phyloP scores from a whole-genome alignment of 306 rosid species.

The Rubus parviflorus region DNA sequence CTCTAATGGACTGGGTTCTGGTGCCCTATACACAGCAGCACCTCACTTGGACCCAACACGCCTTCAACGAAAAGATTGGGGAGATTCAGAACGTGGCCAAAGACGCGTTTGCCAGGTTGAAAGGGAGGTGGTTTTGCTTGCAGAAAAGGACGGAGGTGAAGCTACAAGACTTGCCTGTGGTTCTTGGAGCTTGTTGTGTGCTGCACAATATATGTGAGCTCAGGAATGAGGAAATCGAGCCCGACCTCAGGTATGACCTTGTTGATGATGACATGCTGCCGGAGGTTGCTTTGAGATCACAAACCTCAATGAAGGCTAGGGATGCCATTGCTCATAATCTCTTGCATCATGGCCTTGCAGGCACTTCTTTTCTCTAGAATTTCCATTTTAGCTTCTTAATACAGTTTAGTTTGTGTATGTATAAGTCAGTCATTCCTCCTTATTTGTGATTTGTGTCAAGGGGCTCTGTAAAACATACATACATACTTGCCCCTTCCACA shows the following conservation, averaged over 20 bases:
- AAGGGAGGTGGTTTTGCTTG: constrained; percentile 89
- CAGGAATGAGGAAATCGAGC: constrained; percentile 65
- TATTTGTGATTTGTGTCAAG: constrained; percentile 24
- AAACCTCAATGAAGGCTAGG: constrained; percentile 63
- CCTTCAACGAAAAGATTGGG: constrained; percentile 87
- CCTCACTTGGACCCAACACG: constrained; percentile 90
- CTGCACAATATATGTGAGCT: constrained; percentile 87
- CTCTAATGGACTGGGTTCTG: constrained; percentile 89
- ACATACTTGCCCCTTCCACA: constrained; percentile 32
- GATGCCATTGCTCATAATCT: constrained; percentile 95
- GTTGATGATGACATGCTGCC: constrained; percentile 83
- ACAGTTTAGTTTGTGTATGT: too few relatives aligned
- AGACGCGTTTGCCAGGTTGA: constrained; percentile 74
- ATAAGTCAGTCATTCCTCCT: constrained; percentile 28
- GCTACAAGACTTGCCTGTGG: constrained; percentile 81
- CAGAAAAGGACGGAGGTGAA: constrained; percentile 90
- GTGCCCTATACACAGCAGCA: constrained; percentile 84
- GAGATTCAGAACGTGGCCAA: constrained; percentile 66
- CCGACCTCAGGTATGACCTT: constrained; percentile 49
- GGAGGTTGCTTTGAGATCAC: constrained; percentile 58
- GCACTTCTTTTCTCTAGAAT: constrained; percentile 67
- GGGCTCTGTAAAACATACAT: constrained; percentile 37
- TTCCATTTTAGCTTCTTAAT: constrained; percentile 35
- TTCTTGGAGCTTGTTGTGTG: constrained; percentile 96
- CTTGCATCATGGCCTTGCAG: constrained; percentile 94